Evolutionary conservation across 768 basidiomycete species (phyloP).

Genomic region (Mycena latifolia): DNA sequence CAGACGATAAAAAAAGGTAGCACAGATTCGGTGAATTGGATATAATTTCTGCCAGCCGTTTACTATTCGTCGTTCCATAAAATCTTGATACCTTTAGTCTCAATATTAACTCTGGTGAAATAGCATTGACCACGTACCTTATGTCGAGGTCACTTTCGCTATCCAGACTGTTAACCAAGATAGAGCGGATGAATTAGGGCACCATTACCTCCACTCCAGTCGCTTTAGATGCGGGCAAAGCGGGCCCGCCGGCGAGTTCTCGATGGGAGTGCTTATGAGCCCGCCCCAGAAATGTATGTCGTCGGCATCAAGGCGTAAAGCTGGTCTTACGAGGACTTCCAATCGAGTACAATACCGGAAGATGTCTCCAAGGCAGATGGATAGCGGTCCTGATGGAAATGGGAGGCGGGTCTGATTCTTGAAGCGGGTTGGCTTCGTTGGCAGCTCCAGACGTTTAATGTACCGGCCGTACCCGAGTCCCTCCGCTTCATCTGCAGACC

Average conservation of each 20-base stretch:
- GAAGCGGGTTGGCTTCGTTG: slow-evolving; percentile 1
- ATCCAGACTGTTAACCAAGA: not conserved
- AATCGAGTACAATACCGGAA: slow-evolving; percentile 18
- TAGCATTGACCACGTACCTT: too few relatives aligned
- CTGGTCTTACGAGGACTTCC: slow-evolving; percentile 19
- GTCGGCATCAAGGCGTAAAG: slow-evolving; percentile 27
- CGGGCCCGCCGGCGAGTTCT: slow-evolving; percentile 9
- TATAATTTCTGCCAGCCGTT: slow-evolving; percentile 21
- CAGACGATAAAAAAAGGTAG: slow-evolving; percentile 24
- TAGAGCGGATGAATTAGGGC: not conserved
- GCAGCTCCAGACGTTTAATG: slow-evolving; percentile 24
- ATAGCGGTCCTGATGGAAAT: not conserved
- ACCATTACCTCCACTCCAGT: slow-evolving; percentile 28
- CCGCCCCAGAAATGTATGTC: slow-evolving; percentile 25
- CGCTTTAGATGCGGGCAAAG: slow-evolving; percentile 20
- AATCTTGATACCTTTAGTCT: too few relatives aligned
- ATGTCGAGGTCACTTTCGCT: slow-evolving; percentile 30
- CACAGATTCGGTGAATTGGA: slow-evolving; percentile 17
- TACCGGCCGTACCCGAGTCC: slow-evolving; percentile 17
- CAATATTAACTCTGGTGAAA: too few relatives aligned
- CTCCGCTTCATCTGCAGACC: slow-evolving; percentile 18
- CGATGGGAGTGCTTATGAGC: slow-evolving; percentile 10
- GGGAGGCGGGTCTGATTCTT: slow-evolving; percentile 8
- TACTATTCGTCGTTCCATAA: slow-evolving; percentile 11
- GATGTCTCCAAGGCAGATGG: slow-evolving; percentile 8